These are phyloP conservation scores for Metschnikowia lochheadii DNA, from an alignment of 805 yeast species.

Conservation along the genomic window DNA sequence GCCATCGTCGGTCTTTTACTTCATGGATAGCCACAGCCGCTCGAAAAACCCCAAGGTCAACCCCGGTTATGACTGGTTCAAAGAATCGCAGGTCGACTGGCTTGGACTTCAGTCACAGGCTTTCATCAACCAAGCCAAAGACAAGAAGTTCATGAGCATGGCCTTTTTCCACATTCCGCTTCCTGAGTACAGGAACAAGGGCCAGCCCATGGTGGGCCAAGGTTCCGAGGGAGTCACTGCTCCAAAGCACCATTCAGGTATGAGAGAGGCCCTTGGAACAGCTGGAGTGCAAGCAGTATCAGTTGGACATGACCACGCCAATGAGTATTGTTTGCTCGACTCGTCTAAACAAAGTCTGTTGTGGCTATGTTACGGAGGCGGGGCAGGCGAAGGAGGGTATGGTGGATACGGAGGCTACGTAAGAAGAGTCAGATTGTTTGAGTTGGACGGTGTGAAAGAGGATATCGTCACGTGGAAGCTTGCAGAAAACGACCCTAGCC, in stretches of 20 bases:
- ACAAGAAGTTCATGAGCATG: constrained; percentile 55
- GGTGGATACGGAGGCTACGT: constrained; percentile 87
- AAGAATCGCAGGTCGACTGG: constrained; percentile 61
- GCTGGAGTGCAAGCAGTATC: constrained; percentile 70
- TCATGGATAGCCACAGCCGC: constrained; percentile 81
- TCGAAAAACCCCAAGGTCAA: constrained; percentile 59
- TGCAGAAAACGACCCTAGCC: constrained; percentile 51
- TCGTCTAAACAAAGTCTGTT: constrained; percentile 34
- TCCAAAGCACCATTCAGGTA: constrained; percentile 66
- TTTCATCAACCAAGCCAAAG: constrained; percentile 21
- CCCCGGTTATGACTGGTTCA: constrained; percentile 86
- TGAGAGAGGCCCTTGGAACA: constrained; percentile 52
- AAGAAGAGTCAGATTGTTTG: constrained; percentile 74
- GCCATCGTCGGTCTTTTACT: constrained; percentile 58
- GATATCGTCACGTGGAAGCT: constrained; percentile 70
- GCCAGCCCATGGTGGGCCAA: constrained; percentile 53
- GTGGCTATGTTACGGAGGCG: constrained; percentile 96
- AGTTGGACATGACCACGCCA: constrained; percentile 95
- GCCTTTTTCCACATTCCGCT: constrained; percentile 94
- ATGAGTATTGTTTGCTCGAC: constrained; percentile 79
- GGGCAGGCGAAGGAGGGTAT: constrained; percentile 91
- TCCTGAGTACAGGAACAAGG: constrained; percentile 67
- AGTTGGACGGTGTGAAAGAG: constrained; percentile 49
- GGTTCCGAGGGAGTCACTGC: constrained; percentile 74
- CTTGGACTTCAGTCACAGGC: constrained; percentile 30